phyloP scores from a whole-genome alignment of 2,329 filamentous ascomycete species.

The Trematosphaeria pertusa region DNA sequence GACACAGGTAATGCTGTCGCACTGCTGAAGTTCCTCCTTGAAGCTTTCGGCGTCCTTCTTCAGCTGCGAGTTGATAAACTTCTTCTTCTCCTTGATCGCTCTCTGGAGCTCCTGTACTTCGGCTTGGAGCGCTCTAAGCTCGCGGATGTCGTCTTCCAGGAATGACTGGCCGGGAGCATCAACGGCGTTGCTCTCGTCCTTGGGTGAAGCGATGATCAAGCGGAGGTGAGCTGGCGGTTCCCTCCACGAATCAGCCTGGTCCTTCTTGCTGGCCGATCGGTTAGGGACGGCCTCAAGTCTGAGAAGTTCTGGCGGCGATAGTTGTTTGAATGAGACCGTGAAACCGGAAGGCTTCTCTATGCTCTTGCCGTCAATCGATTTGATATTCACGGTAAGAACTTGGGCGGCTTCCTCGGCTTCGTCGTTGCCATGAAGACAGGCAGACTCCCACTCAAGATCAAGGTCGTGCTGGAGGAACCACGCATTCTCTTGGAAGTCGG shows the following conservation, averaged over 20 bases:
- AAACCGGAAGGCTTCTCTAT: constrained; percentile 44
- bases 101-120: constrained; percentile 48
- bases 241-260: constrained; percentile 45
- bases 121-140: constrained; percentile 48
- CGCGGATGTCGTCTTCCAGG: constrained; percentile 50
- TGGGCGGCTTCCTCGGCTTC: constrained; percentile 42
- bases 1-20: constrained; percentile 53
- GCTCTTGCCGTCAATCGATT: constrained; percentile 45
- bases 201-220: constrained; percentile 24
- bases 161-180: constrained; percentile 15
- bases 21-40: constrained; percentile 50
- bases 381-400: constrained; percentile 49
- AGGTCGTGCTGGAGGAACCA: constrained; percentile 44
- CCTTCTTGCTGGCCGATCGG: constrained; percentile 31
- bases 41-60: constrained; percentile 41
- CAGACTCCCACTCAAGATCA: constrained; percentile 47
- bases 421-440: constrained; percentile 45
- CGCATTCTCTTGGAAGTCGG: constrained; percentile 42
- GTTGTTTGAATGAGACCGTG: constrained; percentile 50
- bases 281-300: constrained; percentile 43
- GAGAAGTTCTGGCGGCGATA: constrained; percentile 45
- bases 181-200: constrained; percentile 15
- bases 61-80: constrained; percentile 40
- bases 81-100: constrained; percentile 45
- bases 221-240: constrained; percentile 45